Base-by-base conservation (phyloP, 352 stramenopile species). In the Phytophthora constricta region DNA sequence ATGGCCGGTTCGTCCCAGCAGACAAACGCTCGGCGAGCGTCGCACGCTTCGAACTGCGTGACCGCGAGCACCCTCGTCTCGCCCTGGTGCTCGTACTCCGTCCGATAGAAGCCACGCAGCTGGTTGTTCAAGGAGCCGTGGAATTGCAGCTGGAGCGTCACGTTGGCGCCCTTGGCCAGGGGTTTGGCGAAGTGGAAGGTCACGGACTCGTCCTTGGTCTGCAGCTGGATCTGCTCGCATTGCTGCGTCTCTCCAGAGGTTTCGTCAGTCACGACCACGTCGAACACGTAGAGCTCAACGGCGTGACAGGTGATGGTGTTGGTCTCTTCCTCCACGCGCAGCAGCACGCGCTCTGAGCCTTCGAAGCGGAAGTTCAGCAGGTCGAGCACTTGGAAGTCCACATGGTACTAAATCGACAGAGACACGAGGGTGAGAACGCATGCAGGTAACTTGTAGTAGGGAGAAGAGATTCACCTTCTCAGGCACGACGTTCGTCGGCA, bases 1-100 rank as follows among this genome's bases (percentile, higher is more conserved):
- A 97, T 80, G 26, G 93, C 89, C 4, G 97, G 97, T 78, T 99
- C 97, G 70, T 99, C 97, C 89, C 96, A 98, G 80, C 97, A 99
- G 14, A 98, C 97, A 65, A 99, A 99, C 45, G 95, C 96, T 19
- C 95, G 87, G 52, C 97, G 88, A 22, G 90, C 89, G 62, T 98
- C 87, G 55, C 91, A 91, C 22, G 89, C 87, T 65, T 87, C 78
- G 50, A 93, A 94, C 65, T 93, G 83, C 65, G 84, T 92, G 58
- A 94, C 96, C 1, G 96, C 96, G 63, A 99, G 97, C 70, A 98
- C 88, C 60, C 97, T 95, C 55, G 84, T 89, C 63, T 98, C 82
- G 11, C 91, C 86, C 20, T 98, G 78, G 46, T 96, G 80, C 31
- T 96, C 86, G 77, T 99, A 99, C 60, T 89, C 87, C 23, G 77